Percentiles rank a stretch among this genome's conserved stretches.
phyloP scores from a whole-genome alignment of 768 basidiomycete genomes.

The Cystoderma amianthinum region DNA sequence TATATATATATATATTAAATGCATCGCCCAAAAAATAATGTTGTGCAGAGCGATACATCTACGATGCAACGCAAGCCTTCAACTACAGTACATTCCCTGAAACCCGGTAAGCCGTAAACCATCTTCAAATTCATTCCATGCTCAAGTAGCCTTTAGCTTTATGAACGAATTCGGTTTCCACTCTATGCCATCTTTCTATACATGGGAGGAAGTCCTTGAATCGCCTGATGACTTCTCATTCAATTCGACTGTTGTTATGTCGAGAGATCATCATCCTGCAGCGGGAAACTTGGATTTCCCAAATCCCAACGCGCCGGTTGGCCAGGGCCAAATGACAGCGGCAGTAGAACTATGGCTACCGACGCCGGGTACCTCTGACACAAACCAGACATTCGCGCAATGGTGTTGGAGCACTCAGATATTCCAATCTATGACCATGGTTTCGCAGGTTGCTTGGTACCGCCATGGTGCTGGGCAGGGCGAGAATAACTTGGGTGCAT shows the following conservation, averaged over 20 bases:
- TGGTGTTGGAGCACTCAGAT: constrained; percentile 60
- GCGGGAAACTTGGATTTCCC: constrained; percentile 45
- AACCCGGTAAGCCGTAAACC: constrained; percentile 22
- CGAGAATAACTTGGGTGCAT: constrained; percentile 51
- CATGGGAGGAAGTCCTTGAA: constrained; percentile 49
- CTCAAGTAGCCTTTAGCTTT: constrained; percentile 25
- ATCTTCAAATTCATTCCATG: not conserved
- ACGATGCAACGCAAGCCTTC: constrained; percentile 44
- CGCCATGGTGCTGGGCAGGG: constrained; percentile 49
- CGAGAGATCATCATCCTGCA: constrained; percentile 51
- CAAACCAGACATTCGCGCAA: constrained; percentile 54
- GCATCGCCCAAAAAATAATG: not conserved
- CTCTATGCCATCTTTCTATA: constrained; percentile 58
- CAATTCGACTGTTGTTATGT: constrained; percentile 49
- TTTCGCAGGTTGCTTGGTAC: constrained; percentile 55
- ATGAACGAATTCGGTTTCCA: constrained; percentile 60
- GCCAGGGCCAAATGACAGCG: constrained; percentile 44
- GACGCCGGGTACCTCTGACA: constrained; percentile 35
- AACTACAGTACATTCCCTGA: constrained; percentile 47
- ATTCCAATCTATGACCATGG: constrained; percentile 54
- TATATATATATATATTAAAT: not conserved
- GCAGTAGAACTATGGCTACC: constrained; percentile 53
- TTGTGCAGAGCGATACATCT: constrained; percentile 46
- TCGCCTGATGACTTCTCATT: constrained; percentile 47
- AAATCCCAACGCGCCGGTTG: constrained; percentile 46